Evolutionary conservation across 192 early-diverging fungal genomes (phyloP).

Genomic region (Mortierella alpina): DNA sequence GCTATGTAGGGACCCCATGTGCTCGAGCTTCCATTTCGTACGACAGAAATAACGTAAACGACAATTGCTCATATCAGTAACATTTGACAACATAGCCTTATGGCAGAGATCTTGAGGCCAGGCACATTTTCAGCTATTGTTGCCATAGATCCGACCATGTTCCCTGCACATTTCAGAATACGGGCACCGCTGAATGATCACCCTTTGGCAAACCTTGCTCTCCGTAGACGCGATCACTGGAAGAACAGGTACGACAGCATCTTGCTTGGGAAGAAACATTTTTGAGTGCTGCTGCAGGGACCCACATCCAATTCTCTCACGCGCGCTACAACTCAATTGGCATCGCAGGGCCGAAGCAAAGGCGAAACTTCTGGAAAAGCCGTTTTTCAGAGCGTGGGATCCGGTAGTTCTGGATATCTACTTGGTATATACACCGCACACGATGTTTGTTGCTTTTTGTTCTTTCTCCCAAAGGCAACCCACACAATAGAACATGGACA

Average conservation of each 20-base stretch:
- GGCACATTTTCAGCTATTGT: conserved; percentile 50
- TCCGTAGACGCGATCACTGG: conserved; percentile 63
- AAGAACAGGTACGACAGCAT: conserved; percentile 38
- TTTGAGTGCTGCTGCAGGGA: too few species aligned
- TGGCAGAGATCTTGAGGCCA: conserved; percentile 42
- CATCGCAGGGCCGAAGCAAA: conserved; percentile 35
- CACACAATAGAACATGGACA: neutral
- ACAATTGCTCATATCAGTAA: conserved; percentile 2
- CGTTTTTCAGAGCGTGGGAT: conserved; percentile 58
- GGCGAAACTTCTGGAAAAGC: conserved; percentile 22
- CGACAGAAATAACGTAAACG: too few species aligned
- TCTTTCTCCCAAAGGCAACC: too few species aligned
- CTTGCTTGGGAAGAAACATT: too few species aligned
- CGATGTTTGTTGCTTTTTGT: neutral
- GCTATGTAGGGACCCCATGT: conserved; percentile 27
- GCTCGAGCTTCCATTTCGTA: neutral
- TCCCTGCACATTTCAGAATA: conserved; percentile 16
- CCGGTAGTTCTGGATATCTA: conserved; percentile 63
- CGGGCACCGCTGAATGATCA: conserved; percentile 13
- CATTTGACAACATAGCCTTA: neutral
- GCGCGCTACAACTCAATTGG: too few species aligned
- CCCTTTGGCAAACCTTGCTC: conserved; percentile 19
- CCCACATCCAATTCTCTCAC: neutral
- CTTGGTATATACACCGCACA: conserved; percentile 51
- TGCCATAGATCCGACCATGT: conserved; percentile 49